These are phyloP conservation scores for Penicillium sp. DNA, from an alignment of 2,329 filamentous ascomycete species.

Conservation along the genomic window DNA sequence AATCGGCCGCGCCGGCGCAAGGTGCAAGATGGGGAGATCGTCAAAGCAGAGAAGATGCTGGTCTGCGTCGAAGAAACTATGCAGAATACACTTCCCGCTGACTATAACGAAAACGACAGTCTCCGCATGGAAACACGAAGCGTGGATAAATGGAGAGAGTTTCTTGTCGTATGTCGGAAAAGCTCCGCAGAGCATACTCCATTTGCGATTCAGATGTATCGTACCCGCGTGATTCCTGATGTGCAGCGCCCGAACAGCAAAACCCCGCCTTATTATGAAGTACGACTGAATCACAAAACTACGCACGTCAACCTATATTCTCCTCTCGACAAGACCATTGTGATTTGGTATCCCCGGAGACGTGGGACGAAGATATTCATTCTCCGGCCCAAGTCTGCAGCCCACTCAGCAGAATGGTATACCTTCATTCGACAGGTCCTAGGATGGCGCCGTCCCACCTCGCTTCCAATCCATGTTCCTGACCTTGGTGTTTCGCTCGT, in stretches of 20 bases:
- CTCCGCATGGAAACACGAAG: slow-evolving; percentile 59
- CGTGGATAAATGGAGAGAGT: slow-evolving; percentile 67
- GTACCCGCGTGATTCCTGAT: slow-evolving; percentile 63
- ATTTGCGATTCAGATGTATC: slow-evolving; percentile 62
- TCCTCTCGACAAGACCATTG: slow-evolving; percentile 66
- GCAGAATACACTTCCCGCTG: slow-evolving; percentile 55
- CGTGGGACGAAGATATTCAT: slow-evolving; percentile 62
- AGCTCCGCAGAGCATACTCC: slow-evolving; percentile 56
- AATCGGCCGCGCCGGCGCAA: slow-evolving; percentile 39
- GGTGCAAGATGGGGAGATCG: slow-evolving; percentile 59
- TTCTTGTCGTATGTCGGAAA: slow-evolving; percentile 62
- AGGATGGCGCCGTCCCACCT: slow-evolving; percentile 58
- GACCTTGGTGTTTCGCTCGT: slow-evolving; percentile 61
- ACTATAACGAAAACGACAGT: slow-evolving; percentile 66
- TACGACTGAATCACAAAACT: slow-evolving; percentile 55
- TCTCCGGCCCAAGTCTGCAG: slow-evolving; percentile 61
- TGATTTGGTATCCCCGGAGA: slow-evolving; percentile 59
- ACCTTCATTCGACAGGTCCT: slow-evolving; percentile 63
- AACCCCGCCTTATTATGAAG: slow-evolving; percentile 58
- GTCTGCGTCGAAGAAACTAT: slow-evolving; percentile 60
- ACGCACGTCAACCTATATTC: slow-evolving; percentile 65
- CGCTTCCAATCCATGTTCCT: slow-evolving; percentile 63
- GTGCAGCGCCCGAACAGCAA: slow-evolving; percentile 55
- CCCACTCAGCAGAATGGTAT: slow-evolving; percentile 68
- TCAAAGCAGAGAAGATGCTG: slow-evolving; percentile 70